These are phyloP conservation scores for Microbotryum lychnidis-dioicae DNA, from an alignment of 1,284 basidiomycete species.

Conservation along the genomic window DNA sequence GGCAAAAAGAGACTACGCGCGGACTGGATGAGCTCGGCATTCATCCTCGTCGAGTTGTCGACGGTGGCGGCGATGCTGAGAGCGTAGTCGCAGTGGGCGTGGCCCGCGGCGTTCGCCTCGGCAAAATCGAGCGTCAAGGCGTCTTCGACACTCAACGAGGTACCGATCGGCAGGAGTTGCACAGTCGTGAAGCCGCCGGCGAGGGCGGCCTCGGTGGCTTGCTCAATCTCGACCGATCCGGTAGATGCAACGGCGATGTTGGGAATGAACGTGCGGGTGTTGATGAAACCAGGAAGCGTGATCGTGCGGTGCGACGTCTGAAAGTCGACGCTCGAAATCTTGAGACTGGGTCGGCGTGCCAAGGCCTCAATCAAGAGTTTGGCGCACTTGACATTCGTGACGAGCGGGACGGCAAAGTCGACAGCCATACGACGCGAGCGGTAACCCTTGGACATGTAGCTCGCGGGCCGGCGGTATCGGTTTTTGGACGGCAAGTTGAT, in stretches of 20 bases:
- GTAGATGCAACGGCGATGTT: conserved; percentile 47
- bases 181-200: conserved; percentile 79
- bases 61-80: conserved; percentile 67
- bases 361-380: conserved; percentile 94
- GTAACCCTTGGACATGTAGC: conserved; percentile 95
- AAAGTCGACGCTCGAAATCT: conserved; percentile 84
- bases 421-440: conserved; percentile 98
- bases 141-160: conserved; percentile 55
- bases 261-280: conserved; percentile 82
- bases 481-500: conserved; percentile 99
- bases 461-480: conserved; percentile 91
- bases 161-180: conserved; percentile 66
- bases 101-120: conserved; percentile 54
- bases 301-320: conserved; percentile 90
- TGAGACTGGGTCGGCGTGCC: conserved; percentile 72
- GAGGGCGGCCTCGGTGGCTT: conserved; percentile 69
- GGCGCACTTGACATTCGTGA: conserved; percentile 98
- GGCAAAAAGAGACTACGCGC: conserved; percentile 80
- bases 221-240: conserved; percentile 56
- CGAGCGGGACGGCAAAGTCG: conserved; percentile 92
- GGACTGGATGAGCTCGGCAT: conserved; percentile 61
- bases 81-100: conserved; percentile 77
- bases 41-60: conserved; percentile 57
- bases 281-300: conserved; percentile 86
- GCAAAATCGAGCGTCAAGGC: conserved; percentile 59